Percentiles rank a stretch among this genome's conserved stretches.
Conservation (phyloP, 352 stramenopile genomes). For the Pythium utonaiense region DNA sequence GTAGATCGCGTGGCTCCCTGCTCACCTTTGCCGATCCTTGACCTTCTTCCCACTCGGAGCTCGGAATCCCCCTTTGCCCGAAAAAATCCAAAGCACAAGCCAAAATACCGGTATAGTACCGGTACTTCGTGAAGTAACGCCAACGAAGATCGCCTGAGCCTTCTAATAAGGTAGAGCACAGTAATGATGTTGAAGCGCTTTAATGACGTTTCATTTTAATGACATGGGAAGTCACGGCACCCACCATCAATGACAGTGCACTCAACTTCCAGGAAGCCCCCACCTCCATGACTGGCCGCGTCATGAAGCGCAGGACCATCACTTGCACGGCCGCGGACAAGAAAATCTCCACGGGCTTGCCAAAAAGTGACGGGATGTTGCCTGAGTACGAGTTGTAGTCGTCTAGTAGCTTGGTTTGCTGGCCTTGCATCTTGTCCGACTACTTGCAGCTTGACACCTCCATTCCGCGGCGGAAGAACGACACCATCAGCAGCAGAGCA, state of each 20-base stretch:
- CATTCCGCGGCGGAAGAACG: not conserved
- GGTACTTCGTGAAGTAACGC: constrained; percentile 17
- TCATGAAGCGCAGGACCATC: not conserved
- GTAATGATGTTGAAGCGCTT: not conserved
- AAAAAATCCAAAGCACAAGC: constrained; percentile 21
- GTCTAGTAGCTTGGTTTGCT: not conserved
- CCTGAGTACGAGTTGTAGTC: not conserved
- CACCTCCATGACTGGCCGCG: not conserved
- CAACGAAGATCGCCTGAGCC: constrained; percentile 8
- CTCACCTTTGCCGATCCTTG: constrained; percentile 26
- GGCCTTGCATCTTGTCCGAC: not conserved
- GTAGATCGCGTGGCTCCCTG: not conserved
- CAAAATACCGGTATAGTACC: constrained; percentile 13
- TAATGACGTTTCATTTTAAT: not conserved
- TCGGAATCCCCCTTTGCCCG: constrained; percentile 7
- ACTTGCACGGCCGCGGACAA: not conserved
- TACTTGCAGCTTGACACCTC: not conserved
- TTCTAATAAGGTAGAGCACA: not conserved
- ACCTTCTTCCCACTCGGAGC: constrained; percentile 20
- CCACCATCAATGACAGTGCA: not conserved
- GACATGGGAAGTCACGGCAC: not conserved
- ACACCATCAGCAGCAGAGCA: not conserved
- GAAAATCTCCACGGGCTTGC: not conserved
- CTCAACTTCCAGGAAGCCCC: not conserved
- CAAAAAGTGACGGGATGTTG: not conserved